Evolutionary conservation across 148 eudicot genomes (phyloP).

Genomic region (Selenicereus undatus): DNA sequence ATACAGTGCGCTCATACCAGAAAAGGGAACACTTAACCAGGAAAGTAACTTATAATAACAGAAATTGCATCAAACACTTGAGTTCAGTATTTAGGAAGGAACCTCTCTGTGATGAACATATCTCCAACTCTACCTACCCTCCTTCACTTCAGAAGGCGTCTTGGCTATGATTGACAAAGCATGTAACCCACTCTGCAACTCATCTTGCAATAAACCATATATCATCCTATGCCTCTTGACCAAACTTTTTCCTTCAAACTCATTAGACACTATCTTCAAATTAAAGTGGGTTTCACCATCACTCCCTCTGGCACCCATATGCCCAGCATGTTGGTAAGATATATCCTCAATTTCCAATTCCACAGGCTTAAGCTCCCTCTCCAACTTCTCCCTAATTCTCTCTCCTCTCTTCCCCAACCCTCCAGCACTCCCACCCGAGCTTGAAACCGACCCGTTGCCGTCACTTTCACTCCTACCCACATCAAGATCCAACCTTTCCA

Average conservation of each 20-base stretch:
- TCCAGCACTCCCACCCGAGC: conserved; percentile 12
- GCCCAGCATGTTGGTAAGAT: conserved; percentile 93
- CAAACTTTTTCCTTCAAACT: conserved; percentile 81
- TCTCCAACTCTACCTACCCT: conserved; percentile 19
- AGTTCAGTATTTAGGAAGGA: neutral
- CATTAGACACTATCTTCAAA: conserved; percentile 61
- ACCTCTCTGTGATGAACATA: conserved; percentile 6
- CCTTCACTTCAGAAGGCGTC: conserved; percentile 57
- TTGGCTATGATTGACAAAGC: conserved; percentile 82
- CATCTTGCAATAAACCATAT: conserved; percentile 72
- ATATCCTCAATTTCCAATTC: conserved; percentile 65
- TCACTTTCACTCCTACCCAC: neutral
- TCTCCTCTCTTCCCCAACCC: conserved; percentile 57
- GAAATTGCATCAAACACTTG: conserved; percentile 8
- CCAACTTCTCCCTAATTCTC: conserved; percentile 62
- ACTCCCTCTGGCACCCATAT: conserved; percentile 59
- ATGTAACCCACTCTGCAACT: conserved; percentile 77
- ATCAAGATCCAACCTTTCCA: conserved; percentile 13
- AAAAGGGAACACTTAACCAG: neutral
- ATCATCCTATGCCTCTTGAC: conserved; percentile 88
- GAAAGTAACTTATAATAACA: neutral
- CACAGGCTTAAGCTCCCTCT: conserved; percentile 57
- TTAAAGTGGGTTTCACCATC: conserved; percentile 89
- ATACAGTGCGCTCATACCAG: conserved; percentile 6
- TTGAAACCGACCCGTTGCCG: neutral